Base-by-base conservation (phyloP, 345 rosid species). In the Theobroma cacao region DNA sequence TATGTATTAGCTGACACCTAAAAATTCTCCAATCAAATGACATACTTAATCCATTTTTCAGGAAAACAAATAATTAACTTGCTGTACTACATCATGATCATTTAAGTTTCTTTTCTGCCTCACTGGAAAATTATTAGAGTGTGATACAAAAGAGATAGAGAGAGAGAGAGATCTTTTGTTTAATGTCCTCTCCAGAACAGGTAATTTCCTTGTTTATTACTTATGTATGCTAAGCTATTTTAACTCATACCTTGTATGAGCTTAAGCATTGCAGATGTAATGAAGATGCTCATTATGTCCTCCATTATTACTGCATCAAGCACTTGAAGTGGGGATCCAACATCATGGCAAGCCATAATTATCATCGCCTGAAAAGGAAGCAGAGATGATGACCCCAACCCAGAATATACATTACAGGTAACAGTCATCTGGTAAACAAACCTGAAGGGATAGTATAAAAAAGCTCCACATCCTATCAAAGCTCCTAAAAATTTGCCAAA, bases 381-480 rank as follows among this genome's bases (percentile, higher is more conserved):
- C 31, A 78, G 52, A 77, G 24, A 33, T 62, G 69, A 61, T 5
- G 60, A 77, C 43, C 50, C 18, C 6, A 53, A 55, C 40, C 48
- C 20, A 36, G 34, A 17, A 33, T 63, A 77, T 6, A 67, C 36
- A 69, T 43, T 20, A 30, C 40, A 38, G 48, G 66, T 60, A 63
- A 24, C n/a, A 75, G 36, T 36, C 53, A 78, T 53, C 20, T 10
- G 14, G 59, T 47, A 75, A 62, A 74, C 80, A 66, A 81, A 93
- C 99, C 98, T 95, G 99, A 78, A 95, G 94, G 73, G 96, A 88
- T 86, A 95, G 72, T 80, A 95, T 89, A 87, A 90, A 93, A 88
- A 93, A 92, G 78, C 87, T 89, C 99, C 99, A 95, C 97, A 93
- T 91, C 84, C 99, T 87, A 80, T 92, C 98, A 86, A 95, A 95